Percentiles rank a stretch among this genome's conserved stretches.
Evolutionary conservation across 2,329 filamentous ascomycete species (phyloP).

Genomic region (Mycosphaerella sp.): DNA sequence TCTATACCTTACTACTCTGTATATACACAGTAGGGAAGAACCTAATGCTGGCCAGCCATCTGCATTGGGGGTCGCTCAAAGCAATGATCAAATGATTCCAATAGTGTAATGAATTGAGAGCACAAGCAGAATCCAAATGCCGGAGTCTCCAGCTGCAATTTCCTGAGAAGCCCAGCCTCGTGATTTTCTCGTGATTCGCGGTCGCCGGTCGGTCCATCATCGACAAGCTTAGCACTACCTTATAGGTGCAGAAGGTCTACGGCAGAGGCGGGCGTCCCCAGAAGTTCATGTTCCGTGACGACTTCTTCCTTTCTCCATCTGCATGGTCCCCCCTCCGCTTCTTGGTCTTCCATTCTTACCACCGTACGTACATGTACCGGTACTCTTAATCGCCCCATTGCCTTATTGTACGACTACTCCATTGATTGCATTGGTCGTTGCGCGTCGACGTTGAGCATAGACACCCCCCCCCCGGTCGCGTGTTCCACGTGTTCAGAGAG

Average conservation of each 20-base stretch:
- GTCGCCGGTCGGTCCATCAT: not conserved
- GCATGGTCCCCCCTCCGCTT: too few relatives aligned
- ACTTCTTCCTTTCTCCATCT: not conserved
- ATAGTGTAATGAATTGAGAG: too few relatives aligned
- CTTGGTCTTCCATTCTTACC: too few relatives aligned
- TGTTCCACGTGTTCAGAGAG: not conserved
- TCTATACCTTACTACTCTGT: too few relatives aligned
- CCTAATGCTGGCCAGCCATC: not conserved
- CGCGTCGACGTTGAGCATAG: not conserved
- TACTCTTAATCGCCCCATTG: not conserved
- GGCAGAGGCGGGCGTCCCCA: not conserved
- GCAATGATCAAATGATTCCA: too few relatives aligned
- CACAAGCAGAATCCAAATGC: not conserved
- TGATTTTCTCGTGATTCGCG: not conserved
- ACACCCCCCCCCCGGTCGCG: not conserved
- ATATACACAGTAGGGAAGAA: not conserved
- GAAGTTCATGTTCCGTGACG: not conserved
- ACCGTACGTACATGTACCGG: too few relatives aligned
- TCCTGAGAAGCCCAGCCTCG: not conserved
- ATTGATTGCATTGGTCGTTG: not conserved
- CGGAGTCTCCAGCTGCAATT: not conserved
- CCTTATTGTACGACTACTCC: constrained; percentile 1
- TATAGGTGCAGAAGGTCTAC: too few relatives aligned
- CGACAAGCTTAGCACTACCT: not conserved
- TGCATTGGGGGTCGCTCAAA: not conserved